Evolutionary conservation across 2,329 filamentous ascomycete species (phyloP), one percentile per base, ranked within the genome.

Genomic region (Microcera coccophila): DNA sequence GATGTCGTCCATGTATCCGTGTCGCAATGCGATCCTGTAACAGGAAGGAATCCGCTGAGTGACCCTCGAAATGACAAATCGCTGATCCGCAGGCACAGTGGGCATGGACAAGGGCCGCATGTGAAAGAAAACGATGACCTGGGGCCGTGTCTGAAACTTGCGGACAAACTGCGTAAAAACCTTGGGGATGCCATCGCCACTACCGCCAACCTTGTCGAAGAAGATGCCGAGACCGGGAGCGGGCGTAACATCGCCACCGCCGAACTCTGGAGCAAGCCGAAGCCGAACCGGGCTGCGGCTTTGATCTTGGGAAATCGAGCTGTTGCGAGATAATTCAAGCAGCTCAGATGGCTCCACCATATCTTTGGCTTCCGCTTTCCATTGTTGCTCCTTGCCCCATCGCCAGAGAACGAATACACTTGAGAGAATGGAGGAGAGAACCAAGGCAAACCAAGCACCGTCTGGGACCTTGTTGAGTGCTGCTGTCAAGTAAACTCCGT

Each of bases 351-450:
- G 55, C 33, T 72, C 69, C 42, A 81, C 70, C 4, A 74, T 72
- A 52, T 88, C 83, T 42, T 75, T 70, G 1, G 74, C 73, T 65
- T 90, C 85, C 2, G 85, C 80, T 5, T 66, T 67, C 85, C 86
- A 90, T 59, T 90, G 86, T 47, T 80, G 75, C 58, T 89, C 84
- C 61, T 90, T 90, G 14, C 86, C 86, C 54, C 81, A 90, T 22
- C 86, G 78, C 86, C 86, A 90, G 10, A 90, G 73, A 2, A 88
- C 71, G 57, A 90, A 85, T 33, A 89, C 64, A 33, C 64, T 68
- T 0, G 82, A 76, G 2, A 90, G 73, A 8, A 85, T 66, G 3
- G 71, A 68, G 0, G 84, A 74, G 4, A 90, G 70, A 0, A 80
- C 70, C 2, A 90, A 67, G 0, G 86, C 90, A 58, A 90, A 87